phyloP scores from a whole-genome alignment of 2,329 filamentous ascomycete species.

The Penicillium oxalicum region DNA sequence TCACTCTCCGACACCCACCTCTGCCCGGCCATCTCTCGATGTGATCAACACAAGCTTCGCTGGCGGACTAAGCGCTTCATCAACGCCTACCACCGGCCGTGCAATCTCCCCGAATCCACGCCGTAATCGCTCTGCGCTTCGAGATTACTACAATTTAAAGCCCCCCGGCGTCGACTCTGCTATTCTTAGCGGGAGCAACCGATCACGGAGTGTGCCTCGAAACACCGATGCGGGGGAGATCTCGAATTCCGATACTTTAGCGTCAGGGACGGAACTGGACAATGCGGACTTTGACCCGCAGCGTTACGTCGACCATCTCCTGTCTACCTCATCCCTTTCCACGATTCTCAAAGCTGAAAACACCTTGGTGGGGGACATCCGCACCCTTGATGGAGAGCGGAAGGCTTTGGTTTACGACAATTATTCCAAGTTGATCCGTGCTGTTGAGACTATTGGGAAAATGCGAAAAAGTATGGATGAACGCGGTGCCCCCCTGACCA shows the following conservation, averaged over 20 bases:
- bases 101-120: constrained; percentile 39
- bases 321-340: constrained; percentile 37
- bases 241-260: constrained; percentile 24
- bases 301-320: constrained; percentile 44
- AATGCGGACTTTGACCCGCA: constrained; percentile 64
- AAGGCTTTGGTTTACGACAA: constrained; percentile 98
- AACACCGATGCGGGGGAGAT: constrained; percentile 41
- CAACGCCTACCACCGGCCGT: constrained; percentile 37
- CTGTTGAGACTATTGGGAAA: constrained; percentile 89
- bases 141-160: constrained; percentile 90
- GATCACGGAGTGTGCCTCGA: constrained; percentile 35
- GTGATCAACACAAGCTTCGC: constrained; percentile 52
- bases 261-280: constrained; percentile 60
- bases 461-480: constrained; percentile 47
- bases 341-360: constrained; percentile 43
- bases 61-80: constrained; percentile 40
- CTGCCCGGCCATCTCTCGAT: constrained; percentile 69
- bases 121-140: constrained; percentile 76
- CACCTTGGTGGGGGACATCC: constrained; percentile 60
- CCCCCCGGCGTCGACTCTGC: constrained; percentile 33
- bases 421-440: constrained; percentile 93
- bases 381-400: constrained; percentile 87
- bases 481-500: constrained; percentile 39
- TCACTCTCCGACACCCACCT: constrained; percentile 58
- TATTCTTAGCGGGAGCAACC: constrained; percentile 25